Percentiles rank a stretch among this genome's conserved stretches.
phyloP scores from a whole-genome alignment of 306 rosid genomes.

The Cucurbita ficifolia region DNA sequence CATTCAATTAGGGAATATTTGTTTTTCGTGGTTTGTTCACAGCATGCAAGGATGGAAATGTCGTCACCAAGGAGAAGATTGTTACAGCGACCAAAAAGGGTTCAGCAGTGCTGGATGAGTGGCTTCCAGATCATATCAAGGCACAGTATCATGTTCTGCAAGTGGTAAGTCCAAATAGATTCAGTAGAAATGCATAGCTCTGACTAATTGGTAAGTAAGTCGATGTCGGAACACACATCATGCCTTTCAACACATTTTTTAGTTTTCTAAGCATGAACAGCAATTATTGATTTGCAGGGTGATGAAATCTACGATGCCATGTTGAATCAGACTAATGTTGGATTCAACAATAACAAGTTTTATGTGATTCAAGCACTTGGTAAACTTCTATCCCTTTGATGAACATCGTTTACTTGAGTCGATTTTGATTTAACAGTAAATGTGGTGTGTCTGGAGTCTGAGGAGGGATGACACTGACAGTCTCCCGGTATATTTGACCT shows the following conservation, averaged over 20 bases:
- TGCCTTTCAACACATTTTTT: neutral
- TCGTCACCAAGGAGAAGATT: conserved; percentile 33
- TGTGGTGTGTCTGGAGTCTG: neutral
- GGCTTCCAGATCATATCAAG: conserved; percentile 71
- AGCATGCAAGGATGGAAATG: conserved; percentile 23
- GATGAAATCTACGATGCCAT: conserved; percentile 80
- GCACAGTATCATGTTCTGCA: conserved; percentile 70
- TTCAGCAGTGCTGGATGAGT: conserved; percentile 65
- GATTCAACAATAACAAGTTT: conserved; percentile 77
- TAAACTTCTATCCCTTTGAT: conserved; percentile 15
- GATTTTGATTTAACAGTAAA: neutral
- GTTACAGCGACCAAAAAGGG: conserved; percentile 85
- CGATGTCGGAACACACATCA: neutral
- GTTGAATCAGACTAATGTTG: conserved; percentile 82
- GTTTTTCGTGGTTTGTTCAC: conserved; percentile 3
- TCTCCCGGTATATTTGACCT: neutral
- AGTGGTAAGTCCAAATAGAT: conserved; percentile 26
- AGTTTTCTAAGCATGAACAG: neutral
- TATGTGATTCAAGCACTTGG: conserved; percentile 80
- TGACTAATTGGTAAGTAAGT: neutral
- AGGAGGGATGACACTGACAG: neutral
- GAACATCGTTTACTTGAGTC: neutral
- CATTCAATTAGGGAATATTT: neutral
- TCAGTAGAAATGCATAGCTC: neutral
- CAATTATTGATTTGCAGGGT: conserved; percentile 29